phyloP scores from a whole-genome alignment of 2,329 filamentous ascomycete genomes.

The Cadophora sp. region DNA sequence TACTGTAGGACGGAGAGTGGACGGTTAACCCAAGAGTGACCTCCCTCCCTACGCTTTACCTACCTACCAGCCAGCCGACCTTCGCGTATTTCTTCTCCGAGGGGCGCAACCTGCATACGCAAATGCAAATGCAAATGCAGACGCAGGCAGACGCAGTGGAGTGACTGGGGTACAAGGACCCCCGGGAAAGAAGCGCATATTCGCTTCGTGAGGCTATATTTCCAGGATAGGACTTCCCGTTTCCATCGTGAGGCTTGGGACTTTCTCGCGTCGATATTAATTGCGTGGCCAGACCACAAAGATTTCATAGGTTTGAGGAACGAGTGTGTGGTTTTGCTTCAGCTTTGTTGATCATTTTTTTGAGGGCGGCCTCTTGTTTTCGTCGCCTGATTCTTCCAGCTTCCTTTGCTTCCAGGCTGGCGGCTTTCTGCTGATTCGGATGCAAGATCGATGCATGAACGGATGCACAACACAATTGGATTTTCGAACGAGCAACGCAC shows the following conservation, averaged over 20 bases:
- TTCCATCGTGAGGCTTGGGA: conserved; percentile 10
- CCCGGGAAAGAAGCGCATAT: conserved; percentile 3
- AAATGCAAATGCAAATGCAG: not conserved
- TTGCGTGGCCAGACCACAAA: not conserved
- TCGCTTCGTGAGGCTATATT: conserved; percentile 14
- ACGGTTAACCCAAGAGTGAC: not conserved
- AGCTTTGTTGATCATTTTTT: not conserved
- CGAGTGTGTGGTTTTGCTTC: not conserved
- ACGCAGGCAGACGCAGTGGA: not conserved
- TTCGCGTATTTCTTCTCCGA: too few species aligned
- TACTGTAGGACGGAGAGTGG: too few species aligned
- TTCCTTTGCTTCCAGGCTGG: too few species aligned
- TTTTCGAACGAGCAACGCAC: not conserved
- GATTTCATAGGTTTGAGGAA: not conserved
- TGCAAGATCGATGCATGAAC: too few species aligned
- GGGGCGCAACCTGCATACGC: not conserved
- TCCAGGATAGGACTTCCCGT: not conserved
- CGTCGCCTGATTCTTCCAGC: too few species aligned
- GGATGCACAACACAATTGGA: too few species aligned
- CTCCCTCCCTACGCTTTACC: too few species aligned
- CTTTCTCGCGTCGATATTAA: not conserved
- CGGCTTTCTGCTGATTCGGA: too few species aligned
- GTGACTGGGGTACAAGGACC: too few species aligned
- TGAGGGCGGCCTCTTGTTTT: too few species aligned
- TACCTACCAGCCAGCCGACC: too few species aligned